Percentiles rank a stretch among this genome's conserved stretches.
These are phyloP conservation scores for Babesia ovis DNA, from an alignment of 169 alveolate species.

Conservation along the genomic window DNA sequence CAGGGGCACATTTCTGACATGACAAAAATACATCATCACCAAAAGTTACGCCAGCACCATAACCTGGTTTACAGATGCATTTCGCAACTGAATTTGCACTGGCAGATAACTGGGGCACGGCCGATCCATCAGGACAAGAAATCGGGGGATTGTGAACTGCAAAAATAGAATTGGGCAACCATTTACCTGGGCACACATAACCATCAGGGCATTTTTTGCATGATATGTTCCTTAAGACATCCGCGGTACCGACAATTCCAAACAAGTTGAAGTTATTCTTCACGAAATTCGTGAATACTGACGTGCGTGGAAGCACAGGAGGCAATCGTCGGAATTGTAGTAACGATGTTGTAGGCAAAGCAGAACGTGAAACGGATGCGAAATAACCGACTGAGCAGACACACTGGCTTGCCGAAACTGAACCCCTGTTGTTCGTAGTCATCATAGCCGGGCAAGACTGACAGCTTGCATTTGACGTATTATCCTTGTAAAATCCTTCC, in stretches of 20 bases:
- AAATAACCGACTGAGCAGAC: constrained; percentile 68
- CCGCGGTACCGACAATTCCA: neutral
- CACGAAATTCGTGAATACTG: constrained; percentile 8
- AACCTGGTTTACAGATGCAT: constrained; percentile 66
- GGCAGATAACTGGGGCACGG: constrained; percentile 24
- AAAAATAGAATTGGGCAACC: constrained; percentile 13
- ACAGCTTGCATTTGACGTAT: constrained; percentile 66
- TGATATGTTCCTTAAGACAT: neutral
- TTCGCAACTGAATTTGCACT: constrained; percentile 23
- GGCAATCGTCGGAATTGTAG: neutral
- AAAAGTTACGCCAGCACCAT: constrained; percentile 32
- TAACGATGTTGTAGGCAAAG: neutral
- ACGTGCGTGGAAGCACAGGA: neutral
- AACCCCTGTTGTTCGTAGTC: constrained; percentile 71
- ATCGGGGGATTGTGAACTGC: constrained; percentile 51
- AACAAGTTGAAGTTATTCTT: constrained; percentile 9
- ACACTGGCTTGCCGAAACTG: constrained; percentile 68
- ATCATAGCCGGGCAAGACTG: constrained; percentile 70
- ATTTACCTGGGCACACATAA: constrained; percentile 44
- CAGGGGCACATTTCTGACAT: constrained; percentile 67
- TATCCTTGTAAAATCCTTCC: constrained; percentile 70
- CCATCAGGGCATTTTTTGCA: constrained; percentile 55
- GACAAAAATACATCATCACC: constrained; percentile 24
- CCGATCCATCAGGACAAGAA: constrained; percentile 61
- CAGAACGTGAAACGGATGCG: constrained; percentile 6